Conservation (phyloP, 1,139 yeast species). For the Pneumocystis oryctolagi region DNA sequence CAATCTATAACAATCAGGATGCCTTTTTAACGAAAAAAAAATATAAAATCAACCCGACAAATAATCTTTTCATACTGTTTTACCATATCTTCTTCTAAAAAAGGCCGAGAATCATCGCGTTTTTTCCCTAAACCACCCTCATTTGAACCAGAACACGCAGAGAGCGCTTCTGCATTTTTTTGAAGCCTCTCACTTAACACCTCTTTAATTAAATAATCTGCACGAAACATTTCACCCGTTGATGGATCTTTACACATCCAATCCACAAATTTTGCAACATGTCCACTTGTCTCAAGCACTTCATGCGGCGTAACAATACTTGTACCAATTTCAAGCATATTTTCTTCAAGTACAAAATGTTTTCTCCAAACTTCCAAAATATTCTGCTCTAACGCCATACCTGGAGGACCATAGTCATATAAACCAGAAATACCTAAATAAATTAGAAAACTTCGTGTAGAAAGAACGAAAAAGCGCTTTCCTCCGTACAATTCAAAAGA, state of each 20-base stretch:
- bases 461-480: neutral
- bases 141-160: conserved; percentile 72
- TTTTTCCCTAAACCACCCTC: conserved; percentile 55
- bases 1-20: conserved; percentile 40
- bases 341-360: conserved; percentile 93
- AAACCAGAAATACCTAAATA: conserved; percentile 76
- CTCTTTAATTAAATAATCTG: conserved; percentile 95
- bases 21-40: neutral
- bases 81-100: conserved; percentile 29
- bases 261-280: conserved; percentile 95
- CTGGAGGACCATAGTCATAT: conserved; percentile 98
- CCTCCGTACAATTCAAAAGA: conserved; percentile 86
- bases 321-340: conserved; percentile 96
- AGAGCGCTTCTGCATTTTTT: conserved; percentile 94
- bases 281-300: conserved; percentile 96
- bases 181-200: conserved; percentile 88
- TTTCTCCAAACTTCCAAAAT: conserved; percentile 92
- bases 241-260: conserved; percentile 97
- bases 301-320: conserved; percentile 96
- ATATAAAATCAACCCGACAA: conserved; percentile 31
- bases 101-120: neutral
- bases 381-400: conserved; percentile 95
- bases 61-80: conserved; percentile 70
- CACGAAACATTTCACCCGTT: conserved; percentile 96
- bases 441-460: neutral